Percentiles rank a stretch among this genome's conserved stretches.
phyloP scores from a whole-genome alignment of 2,329 filamentous ascomycete species.

The Pseudogymnoascus sp. region DNA sequence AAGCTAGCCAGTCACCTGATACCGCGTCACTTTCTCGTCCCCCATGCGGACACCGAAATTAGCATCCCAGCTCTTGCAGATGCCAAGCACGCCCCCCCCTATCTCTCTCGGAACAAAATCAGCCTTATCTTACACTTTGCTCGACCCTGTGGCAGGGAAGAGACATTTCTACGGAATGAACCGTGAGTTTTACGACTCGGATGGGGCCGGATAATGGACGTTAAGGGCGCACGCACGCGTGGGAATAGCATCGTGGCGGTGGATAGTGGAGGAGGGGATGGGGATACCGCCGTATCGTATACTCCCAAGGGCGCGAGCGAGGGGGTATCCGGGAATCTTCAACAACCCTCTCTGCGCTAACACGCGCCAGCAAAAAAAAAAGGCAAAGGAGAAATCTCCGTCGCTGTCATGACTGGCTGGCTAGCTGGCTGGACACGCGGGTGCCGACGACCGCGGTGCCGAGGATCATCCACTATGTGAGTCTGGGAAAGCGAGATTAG shows the following conservation, averaged over 20 bases:
- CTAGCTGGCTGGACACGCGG: background rate
- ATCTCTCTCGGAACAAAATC: background rate
- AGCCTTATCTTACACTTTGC: background rate
- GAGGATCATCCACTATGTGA: background rate
- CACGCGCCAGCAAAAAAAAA: background rate
- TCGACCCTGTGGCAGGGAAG: background rate
- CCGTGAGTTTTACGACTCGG: background rate
- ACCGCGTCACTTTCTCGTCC: background rate
- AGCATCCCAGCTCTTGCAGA: background rate
- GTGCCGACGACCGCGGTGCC: background rate
- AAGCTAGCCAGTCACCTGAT: background rate
- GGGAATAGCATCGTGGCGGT: background rate
- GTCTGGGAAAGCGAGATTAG: conserved; percentile 3
- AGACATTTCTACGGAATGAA: background rate
- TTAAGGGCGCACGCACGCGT: background rate
- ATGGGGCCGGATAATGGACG: background rate
- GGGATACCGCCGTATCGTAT: too few relatives aligned
- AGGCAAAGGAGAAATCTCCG: background rate
- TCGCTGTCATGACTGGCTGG: background rate
- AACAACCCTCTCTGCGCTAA: too few relatives aligned
- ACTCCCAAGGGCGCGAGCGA: background rate
- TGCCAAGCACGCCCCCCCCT: background rate
- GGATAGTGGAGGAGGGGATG: background rate
- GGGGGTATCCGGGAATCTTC: background rate
- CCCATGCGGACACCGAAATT: background rate